Conservation (phyloP, 2,329 filamentous ascomycete genomes). For the Fusarium abutilonis region DNA sequence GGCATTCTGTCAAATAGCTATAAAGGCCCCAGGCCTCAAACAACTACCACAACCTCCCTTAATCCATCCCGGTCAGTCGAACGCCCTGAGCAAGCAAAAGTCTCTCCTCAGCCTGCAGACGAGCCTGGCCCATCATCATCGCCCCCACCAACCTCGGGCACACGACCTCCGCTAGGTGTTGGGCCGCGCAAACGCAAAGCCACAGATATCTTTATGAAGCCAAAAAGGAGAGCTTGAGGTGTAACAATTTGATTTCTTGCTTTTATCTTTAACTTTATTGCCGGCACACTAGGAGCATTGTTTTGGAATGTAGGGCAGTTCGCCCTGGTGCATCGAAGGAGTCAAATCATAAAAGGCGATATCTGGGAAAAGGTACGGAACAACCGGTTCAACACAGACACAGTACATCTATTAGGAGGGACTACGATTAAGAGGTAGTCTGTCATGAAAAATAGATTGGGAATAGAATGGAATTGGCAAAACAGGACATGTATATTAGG, state of each 20-base stretch:
- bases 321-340: constrained; percentile 1
- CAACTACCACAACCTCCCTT: constrained; percentile 19
- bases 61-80: constrained; percentile 14
- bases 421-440: background rate
- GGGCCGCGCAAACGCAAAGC: constrained; percentile 56
- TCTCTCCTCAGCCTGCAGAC: constrained; percentile 34
- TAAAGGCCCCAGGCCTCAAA: constrained; percentile 37
- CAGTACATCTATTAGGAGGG: background rate
- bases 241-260: too few relatives aligned
- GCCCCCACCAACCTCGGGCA: constrained; percentile 24
- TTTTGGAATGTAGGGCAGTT: background rate
- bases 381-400: constrained; percentile 5
- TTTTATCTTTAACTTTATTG: background rate
- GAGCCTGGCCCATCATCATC: constrained; percentile 32
- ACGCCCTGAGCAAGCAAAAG: constrained; percentile 29
- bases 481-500: background rate
- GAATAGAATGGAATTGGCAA: constrained; percentile 6
- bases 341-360: constrained; percentile 3
- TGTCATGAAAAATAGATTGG: constrained; percentile 4
- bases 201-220: constrained; percentile 61
- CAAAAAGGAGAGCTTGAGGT: constrained; percentile 51
- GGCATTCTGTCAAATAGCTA: constrained; percentile 46
- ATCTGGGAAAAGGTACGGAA: constrained; percentile 3
- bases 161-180: constrained; percentile 14
- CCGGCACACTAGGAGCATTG: background rate